Percentiles rank a stretch among this genome's conserved stretches.
Conservation (phyloP, 352 stramenopile species). For the Phytophthora boehmeriae region DNA sequence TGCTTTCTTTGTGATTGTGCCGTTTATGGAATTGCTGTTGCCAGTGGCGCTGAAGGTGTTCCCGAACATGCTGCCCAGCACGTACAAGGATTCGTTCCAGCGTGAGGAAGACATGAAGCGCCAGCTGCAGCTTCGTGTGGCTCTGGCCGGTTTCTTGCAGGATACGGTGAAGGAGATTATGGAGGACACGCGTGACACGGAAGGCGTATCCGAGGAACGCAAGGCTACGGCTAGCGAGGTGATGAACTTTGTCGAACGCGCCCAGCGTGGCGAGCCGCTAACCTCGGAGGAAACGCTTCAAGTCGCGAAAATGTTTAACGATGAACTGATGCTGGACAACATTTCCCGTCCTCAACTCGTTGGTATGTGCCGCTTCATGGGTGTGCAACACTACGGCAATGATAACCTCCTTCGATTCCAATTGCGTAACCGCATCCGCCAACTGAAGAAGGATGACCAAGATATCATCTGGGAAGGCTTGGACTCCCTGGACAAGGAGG, state of each 20-base stretch:
- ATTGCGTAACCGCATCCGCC: slow-evolving; percentile 91
- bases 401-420: slow-evolving; percentile 98
- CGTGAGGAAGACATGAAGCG: slow-evolving; percentile 98
- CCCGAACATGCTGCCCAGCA: slow-evolving; percentile 99
- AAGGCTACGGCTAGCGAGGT: slow-evolving; percentile 84
- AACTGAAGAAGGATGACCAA: slow-evolving; percentile 98
- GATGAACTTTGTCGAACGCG: slow-evolving; percentile 84
- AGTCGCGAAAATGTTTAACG: slow-evolving; percentile 95
- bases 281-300: slow-evolving; percentile 83
- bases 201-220: slow-evolving; percentile 78
- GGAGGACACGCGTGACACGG: slow-evolving; percentile 81
- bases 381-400: slow-evolving; percentile 95
- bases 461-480: slow-evolving; percentile 99
- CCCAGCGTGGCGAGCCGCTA: slow-evolving; percentile 78
- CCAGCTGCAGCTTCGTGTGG: slow-evolving; percentile 95
- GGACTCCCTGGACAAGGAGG: slow-evolving; percentile 97
- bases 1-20: slow-evolving; percentile 97
- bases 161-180: slow-evolving; percentile 95
- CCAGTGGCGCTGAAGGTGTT: slow-evolving; percentile 98
- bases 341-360: slow-evolving; percentile 97
- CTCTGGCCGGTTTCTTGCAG: slow-evolving; percentile 97
- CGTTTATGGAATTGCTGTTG: slow-evolving; percentile 98
- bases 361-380: slow-evolving; percentile 98
- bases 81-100: slow-evolving; percentile 96
- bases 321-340: slow-evolving; percentile 99